Base-by-base conservation (phyloP, 768 basidiomycete genomes). In the Termitomyces sp. region DNA sequence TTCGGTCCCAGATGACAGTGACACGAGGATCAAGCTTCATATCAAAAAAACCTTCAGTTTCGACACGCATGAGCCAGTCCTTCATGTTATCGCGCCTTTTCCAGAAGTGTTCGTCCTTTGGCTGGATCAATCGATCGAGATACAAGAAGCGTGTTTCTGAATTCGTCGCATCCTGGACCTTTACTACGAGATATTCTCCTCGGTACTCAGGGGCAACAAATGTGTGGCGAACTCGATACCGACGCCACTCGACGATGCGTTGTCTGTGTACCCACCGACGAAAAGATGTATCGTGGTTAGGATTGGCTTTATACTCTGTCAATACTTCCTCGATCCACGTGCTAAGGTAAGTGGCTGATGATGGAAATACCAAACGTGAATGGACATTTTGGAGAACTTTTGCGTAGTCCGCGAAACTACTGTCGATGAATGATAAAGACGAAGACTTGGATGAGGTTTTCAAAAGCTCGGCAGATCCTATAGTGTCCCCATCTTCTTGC, bases 171-270 rank as follows among this genome's bases (percentile, higher is more conserved):
- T 50, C 42, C 20, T 44, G 49, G 18, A 58, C 7, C 18, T 58
- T 58, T 6, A 58, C 13, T 8, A 58, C 42, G 2, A 58, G 5
- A 16, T 58, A 52, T 58, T 58, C 57, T 33, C 49, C 49, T 5
- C 41, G 48, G 16, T 52, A 36, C 15, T 18, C 0, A 12, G 33
- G 20, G 3, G 18, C 9, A 7, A 52, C 42, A n/a, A 37, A 37
- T 22, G 6, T 58, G 22, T 15, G 31, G 3, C 11, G 41, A 8
- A 11, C 50, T 16, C 57, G 30, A 42, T 58, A 58, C 9, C 57
- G 57, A 27, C 50, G 49, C 57, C 57, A 58, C 16, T 58, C 57
- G n/a, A 58, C 16, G 9, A 58, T 16, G 12, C 33, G 57, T 11
- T 41, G 20, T 33, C 11, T 30, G 20, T 45, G 50, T 33, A 52